Evolutionary conservation across 1,139 yeast genomes (phyloP), one percentile per base, ranked within the genome.

Genomic region (Kodamaea suecica): DNA sequence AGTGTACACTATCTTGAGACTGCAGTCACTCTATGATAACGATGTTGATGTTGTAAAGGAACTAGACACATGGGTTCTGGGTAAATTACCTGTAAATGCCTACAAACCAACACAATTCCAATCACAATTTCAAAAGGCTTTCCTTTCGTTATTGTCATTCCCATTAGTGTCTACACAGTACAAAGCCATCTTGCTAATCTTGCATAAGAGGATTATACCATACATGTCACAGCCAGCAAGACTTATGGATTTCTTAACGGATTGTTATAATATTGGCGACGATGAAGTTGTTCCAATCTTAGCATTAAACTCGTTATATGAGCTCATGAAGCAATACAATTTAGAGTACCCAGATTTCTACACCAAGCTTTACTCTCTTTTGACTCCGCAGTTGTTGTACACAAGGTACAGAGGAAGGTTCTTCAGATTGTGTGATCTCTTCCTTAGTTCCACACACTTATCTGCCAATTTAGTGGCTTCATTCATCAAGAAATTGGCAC

Each of bases 331-430:
- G 50, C 69, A 72, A 39, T 80, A 79, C 59, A 90, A 90, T 55
- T 70, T 92, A 52, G 98, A 92, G 52, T 92, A 92, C 59, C 97
- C 97, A 10, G 84, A 87, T 47, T 92, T 92, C 56, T 92, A 80
- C 63, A 63, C 73, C 33, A 90, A 92, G 58, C 73, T 92, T 29
- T 92, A 92, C 57, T 79, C 84, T 5, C 70, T 92, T 31, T 71
- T 92, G 34, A 83, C 88, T 5, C 84, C 90, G 12, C 75, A 80
- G 29, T 61, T 94, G 52, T 62, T 84, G 47, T 90, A 84, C 57
- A 83, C 86, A 34, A 76, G 81, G 41, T 84, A 87, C 58, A 75
- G 95, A 52, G 81, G 96, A 1, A 73, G 98, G 49, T 92, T 92
- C 53, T 77, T 92, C 65, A 77, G 98, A 49, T 64, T 92, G 48